Conservation (phyloP, 306 rosid genomes). For the Pachyrhizus erosus region DNA sequence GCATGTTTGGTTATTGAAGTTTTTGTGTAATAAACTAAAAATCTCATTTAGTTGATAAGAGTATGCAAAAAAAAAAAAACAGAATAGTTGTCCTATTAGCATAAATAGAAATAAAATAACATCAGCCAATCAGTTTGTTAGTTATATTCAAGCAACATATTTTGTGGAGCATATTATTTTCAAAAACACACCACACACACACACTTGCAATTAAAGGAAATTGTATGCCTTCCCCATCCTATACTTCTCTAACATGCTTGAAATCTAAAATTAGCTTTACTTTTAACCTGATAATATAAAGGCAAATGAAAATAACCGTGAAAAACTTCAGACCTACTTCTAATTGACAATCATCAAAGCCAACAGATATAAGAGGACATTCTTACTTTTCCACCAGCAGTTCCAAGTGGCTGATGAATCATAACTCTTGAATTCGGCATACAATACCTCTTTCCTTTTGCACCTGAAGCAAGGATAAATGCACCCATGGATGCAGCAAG, state of each 20-base stretch:
- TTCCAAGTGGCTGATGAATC: conserved; percentile 97
- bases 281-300: not conserved
- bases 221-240: conserved; percentile 1
- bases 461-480: conserved; percentile 87
- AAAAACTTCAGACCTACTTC: conserved; percentile 21
- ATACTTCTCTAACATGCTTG: conserved; percentile 1
- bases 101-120: not conserved
- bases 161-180: not conserved
- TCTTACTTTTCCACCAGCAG: conserved; percentile 84
- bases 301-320: not conserved
- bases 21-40: not conserved
- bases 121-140: not conserved
- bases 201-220: conserved; percentile 7
- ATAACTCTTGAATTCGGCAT: conserved; percentile 96
- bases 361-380: not conserved
- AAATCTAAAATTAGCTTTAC: conserved; percentile 26
- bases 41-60: not conserved
- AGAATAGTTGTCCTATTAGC: not conserved
- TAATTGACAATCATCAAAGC: conserved; percentile 22
- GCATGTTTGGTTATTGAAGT: not conserved
- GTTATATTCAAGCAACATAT: not conserved
- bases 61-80: not conserved
- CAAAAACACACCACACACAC: not conserved
- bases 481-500: conserved; percentile 99
- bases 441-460: conserved; percentile 94